These are phyloP conservation scores for Penicillium thymicola DNA, from an alignment of 2,329 filamentous ascomycete species.

Conservation along the genomic window DNA sequence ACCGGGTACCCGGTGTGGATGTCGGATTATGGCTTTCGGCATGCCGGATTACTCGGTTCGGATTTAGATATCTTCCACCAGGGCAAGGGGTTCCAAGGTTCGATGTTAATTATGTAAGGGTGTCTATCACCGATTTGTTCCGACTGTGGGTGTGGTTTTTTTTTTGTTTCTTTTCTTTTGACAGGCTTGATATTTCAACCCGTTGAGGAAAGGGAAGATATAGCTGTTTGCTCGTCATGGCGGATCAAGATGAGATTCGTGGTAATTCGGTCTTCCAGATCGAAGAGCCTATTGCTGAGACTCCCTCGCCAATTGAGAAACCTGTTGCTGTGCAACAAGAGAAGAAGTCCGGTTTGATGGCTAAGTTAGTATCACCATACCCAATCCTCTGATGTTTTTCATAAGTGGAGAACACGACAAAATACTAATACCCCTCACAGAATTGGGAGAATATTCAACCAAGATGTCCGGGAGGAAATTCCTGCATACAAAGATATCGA, in stretches of 20 bases:
- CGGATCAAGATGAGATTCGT: constrained; percentile 1
- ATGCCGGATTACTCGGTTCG: not conserved
- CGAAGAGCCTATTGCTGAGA: not conserved
- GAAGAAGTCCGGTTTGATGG: not conserved
- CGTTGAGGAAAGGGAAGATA: not conserved
- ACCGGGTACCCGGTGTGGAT: constrained; percentile 1
- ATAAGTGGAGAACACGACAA: not conserved
- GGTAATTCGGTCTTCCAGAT: constrained; percentile 1
- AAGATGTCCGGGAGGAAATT: not conserved
- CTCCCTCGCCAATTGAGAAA: not conserved
- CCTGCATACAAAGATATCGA: constrained; percentile 12
- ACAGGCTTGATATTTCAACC: not conserved
- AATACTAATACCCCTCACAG: not conserved
- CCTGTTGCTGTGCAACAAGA: not conserved
- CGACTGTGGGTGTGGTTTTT: not conserved
- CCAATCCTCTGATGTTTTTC: not conserved
- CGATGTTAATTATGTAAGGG: not conserved
- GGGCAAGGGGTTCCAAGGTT: not conserved
- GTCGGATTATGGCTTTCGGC: not conserved
- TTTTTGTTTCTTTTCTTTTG: not conserved
- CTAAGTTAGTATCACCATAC: not conserved
- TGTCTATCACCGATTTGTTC: not conserved
- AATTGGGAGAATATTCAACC: not conserved
- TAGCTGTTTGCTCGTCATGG: not conserved
- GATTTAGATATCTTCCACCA: not conserved